These are phyloP conservation scores for Pelargonium citronellum DNA, from an alignment of 441 rosid genomes.

Conservation along the genomic window DNA sequence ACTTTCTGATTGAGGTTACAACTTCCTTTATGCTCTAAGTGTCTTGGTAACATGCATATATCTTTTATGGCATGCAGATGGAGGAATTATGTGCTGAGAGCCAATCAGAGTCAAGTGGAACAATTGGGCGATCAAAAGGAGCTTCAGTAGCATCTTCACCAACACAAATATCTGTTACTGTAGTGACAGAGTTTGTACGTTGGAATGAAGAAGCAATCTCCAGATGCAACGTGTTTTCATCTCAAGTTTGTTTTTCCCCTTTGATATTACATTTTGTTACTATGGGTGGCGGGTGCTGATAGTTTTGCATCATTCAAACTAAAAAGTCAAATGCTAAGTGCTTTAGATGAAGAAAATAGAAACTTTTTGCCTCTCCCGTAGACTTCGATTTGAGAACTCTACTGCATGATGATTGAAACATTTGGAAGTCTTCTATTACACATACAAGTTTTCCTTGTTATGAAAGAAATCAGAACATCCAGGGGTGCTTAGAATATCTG, in stretches of 20 bases:
- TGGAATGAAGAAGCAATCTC: slow-evolving; percentile 99
- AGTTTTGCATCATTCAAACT: slow-evolving; percentile 1
- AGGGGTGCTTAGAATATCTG: no score
- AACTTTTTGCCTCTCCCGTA: not conserved
- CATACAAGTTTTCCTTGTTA: not conserved
- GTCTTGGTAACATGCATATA: slow-evolving; percentile 7
- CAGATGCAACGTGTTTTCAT: slow-evolving; percentile 84
- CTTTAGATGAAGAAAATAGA: not conserved
- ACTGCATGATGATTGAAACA: not conserved
- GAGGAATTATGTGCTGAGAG: slow-evolving; percentile 84
- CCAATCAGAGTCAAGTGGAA: slow-evolving; percentile 70
- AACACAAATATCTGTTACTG: slow-evolving; percentile 93
- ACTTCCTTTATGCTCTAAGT: slow-evolving; percentile 13
- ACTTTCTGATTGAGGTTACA: slow-evolving; percentile 17
- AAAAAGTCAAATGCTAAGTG: not conserved
- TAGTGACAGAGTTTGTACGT: slow-evolving; percentile 89
- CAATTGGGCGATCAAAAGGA: slow-evolving; percentile 91
- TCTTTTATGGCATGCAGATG: slow-evolving; percentile 50
- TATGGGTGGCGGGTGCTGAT: not conserved
- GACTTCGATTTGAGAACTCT: not conserved
- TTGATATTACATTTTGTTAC: slow-evolving; percentile 2
- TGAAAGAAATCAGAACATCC: not conserved
- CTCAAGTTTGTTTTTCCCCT: slow-evolving; percentile 52
- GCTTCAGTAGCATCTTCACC: slow-evolving; percentile 76
- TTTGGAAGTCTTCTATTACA: not conserved